These are phyloP conservation scores for Streptanthus diversifolius DNA, from an alignment of 345 rosid species.

Conservation along the genomic window DNA sequence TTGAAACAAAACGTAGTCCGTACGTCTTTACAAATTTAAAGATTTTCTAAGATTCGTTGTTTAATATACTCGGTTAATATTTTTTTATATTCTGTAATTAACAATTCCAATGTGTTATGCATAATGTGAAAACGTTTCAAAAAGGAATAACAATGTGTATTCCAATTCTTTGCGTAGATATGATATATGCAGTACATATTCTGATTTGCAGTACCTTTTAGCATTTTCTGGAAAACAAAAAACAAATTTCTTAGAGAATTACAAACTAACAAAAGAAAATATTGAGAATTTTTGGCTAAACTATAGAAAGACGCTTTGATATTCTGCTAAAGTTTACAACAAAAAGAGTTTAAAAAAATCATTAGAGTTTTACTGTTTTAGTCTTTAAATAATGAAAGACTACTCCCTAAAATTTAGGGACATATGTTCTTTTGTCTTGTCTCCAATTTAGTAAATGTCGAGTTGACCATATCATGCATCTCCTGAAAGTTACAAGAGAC, in stretches of 20 bases:
- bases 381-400: neutral
- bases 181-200: constrained; percentile 21
- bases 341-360: constrained; percentile 11
- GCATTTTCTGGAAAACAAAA: neutral
- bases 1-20: neutral
- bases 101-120: neutral
- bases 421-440: neutral
- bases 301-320: neutral
- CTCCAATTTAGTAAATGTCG: neutral
- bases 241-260: neutral
- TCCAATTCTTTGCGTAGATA: constrained; percentile 3
- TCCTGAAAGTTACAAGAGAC: constrained; percentile 20
- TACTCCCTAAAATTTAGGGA: neutral
- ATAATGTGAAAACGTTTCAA: constrained; percentile 6
- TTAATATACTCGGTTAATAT: neutral
- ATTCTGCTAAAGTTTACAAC: constrained; percentile 1
- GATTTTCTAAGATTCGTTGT: neutral
- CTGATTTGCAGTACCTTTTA: neutral
- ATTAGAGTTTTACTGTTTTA: constrained; percentile 23
- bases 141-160: constrained; percentile 2
- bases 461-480: constrained; percentile 2
- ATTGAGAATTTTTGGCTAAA: neutral
- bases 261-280: neutral
- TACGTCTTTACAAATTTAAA: constrained; percentile 2
- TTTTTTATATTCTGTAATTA: neutral